These are phyloP conservation scores for Moricandia moricandioides DNA, from an alignment of 345 rosid genomes.

Conservation along the genomic window DNA sequence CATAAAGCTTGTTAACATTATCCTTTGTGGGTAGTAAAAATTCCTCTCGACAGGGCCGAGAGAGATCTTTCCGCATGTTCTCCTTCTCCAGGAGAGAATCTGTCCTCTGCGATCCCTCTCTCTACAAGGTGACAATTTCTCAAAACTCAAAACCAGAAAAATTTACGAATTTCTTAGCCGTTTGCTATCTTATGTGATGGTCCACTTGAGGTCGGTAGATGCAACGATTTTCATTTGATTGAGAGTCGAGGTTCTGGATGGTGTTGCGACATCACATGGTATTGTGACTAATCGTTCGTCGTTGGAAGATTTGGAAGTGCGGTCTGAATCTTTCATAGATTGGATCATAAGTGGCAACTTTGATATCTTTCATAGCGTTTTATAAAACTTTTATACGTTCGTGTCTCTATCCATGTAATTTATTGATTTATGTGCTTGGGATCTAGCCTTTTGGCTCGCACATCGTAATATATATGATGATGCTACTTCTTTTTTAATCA, in stretches of 20 bases:
- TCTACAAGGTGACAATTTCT: no score
- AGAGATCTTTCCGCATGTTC: no score
- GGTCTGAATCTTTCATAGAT: not conserved
- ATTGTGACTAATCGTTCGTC: not conserved
- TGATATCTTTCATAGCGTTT: not conserved
- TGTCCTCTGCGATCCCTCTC: no score
- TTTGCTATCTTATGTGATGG: not conserved
- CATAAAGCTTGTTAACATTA: no score
- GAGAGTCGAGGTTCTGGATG: not conserved
- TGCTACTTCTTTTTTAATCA: no score
- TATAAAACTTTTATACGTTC: not conserved
- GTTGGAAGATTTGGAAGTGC: not conserved
- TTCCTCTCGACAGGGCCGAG: no score
- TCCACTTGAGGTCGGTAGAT: not conserved
- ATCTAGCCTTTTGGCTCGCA: not conserved
- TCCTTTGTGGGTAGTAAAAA: no score
- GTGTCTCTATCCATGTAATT: not conserved
- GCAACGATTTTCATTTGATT: not conserved
- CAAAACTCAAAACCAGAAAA: no score
- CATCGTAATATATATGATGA: not conserved
- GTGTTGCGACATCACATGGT: not conserved
- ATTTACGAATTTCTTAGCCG: not conserved
- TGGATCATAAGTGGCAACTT: not conserved
- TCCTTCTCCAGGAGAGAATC: no score
- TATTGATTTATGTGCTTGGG: not conserved